These are phyloP conservation scores for Penicillium goetzii DNA, from an alignment of 495 filamentous ascomycete species.

Conservation along the genomic window DNA sequence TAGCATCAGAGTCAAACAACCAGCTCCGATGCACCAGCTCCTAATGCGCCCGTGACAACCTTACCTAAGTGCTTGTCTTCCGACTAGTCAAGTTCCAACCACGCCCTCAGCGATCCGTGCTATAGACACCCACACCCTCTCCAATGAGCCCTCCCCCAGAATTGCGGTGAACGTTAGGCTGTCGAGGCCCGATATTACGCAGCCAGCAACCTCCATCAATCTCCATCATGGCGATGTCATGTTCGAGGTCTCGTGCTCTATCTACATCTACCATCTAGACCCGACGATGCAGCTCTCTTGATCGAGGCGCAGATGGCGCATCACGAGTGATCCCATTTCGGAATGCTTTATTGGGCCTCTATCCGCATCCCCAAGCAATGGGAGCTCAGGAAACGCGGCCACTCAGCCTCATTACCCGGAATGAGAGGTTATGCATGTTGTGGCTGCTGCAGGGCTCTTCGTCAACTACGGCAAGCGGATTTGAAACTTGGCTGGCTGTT, in stretches of 20 bases:
- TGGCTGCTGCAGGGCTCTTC: constrained; percentile 2
- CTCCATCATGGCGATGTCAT: background rate
- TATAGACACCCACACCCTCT: background rate
- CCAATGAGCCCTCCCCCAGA: background rate
- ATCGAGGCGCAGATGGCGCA: constrained; percentile 8
- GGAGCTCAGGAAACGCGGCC: background rate
- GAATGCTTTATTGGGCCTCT: background rate
- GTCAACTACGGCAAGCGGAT: background rate
- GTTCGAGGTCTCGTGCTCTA: background rate
- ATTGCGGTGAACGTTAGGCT: constrained; percentile 8
- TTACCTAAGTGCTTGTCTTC: background rate
- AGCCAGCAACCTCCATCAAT: background rate
- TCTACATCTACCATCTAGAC: background rate
- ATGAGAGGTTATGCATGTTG: background rate
- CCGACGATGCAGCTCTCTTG: background rate
- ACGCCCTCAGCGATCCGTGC: constrained; percentile 4
- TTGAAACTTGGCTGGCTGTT: background rate
- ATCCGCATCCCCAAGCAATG: background rate
- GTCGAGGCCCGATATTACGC: constrained; percentile 1
- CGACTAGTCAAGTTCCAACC: constrained; percentile 14
- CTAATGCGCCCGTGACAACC: background rate
- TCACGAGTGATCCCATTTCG: background rate
- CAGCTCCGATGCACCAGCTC: background rate
- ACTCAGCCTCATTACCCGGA: background rate
- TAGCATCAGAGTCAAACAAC: background rate